Conservation (phyloP, 75 land plant genomes). For the Selaginella moellendorffii region DNA sequence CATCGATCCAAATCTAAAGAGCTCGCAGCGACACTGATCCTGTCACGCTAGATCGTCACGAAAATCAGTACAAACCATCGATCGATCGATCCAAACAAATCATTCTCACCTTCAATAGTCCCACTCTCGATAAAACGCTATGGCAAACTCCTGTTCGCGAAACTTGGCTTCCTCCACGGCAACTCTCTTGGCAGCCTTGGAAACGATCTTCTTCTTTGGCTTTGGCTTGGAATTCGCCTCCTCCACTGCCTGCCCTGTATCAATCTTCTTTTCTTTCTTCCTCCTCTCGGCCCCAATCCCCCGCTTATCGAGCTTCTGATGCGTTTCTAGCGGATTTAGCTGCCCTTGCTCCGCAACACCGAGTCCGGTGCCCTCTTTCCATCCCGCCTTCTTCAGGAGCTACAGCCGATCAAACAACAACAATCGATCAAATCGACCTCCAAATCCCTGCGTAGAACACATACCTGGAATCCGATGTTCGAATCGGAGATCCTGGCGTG, state of each 20-base stretch:
- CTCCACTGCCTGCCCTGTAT: slow-evolving; percentile 3
- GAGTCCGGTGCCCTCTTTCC: neutral
- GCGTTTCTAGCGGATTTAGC: slow-evolving; percentile 50
- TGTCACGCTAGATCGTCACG: too few species aligned
- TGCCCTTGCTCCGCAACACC: slow-evolving; percentile 42
- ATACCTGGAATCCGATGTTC: too few species aligned
- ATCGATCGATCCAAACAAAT: too few species aligned
- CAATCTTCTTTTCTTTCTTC: slow-evolving; percentile 8
- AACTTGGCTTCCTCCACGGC: slow-evolving; percentile 34
- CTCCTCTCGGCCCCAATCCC: slow-evolving; percentile 53
- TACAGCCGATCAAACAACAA: neutral
- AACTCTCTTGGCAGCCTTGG: slow-evolving; percentile 58
- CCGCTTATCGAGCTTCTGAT: slow-evolving; percentile 56
- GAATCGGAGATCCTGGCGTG: too few species aligned
- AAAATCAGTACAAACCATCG: too few species aligned
- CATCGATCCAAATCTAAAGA: too few species aligned
- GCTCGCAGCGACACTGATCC: too few species aligned
- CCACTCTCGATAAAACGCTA: slow-evolving; percentile 56
- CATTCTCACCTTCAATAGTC: too few species aligned
- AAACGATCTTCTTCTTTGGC: slow-evolving; percentile 34
- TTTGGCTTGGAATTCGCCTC: slow-evolving; percentile 2
- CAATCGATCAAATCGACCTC: too few species aligned
- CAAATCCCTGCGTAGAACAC: too few species aligned
- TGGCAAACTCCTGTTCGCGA: slow-evolving; percentile 53
- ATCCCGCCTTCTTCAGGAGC: neutral